phyloP scores from a whole-genome alignment of 2,329 filamentous ascomycete species.

The Sporothrix curviconia region DNA sequence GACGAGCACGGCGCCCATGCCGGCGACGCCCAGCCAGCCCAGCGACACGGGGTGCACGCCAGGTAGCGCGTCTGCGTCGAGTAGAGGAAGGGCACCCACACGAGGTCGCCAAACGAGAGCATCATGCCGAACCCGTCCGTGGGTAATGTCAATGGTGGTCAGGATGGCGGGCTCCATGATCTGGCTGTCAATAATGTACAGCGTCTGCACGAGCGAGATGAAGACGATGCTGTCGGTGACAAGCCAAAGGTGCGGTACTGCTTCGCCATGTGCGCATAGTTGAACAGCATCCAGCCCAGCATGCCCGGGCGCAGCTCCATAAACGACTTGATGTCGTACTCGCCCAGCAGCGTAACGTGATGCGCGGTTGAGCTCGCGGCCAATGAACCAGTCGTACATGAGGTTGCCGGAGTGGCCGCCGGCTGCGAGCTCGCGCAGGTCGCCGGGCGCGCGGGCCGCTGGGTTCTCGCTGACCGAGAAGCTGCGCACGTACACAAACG shows the following conservation, averaged over 20 bases:
- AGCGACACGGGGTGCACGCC: conserved; percentile 73
- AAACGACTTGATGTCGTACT: conserved; percentile 84
- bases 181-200: conserved; percentile 79
- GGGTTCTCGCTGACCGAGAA: conserved; percentile 63
- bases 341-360: conserved; percentile 70
- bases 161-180: conserved; percentile 85
- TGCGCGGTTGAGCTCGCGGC: conserved; percentile 84
- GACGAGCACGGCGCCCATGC: conserved; percentile 60
- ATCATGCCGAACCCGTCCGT: conserved; percentile 93
- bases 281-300: conserved; percentile 79
- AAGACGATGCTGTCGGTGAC: conserved; percentile 82
- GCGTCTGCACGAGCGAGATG: conserved; percentile 65
- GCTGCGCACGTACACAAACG: conserved; percentile 73
- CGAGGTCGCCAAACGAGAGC: conserved; percentile 85
- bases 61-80: conserved; percentile 79
- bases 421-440: conserved; percentile 71
- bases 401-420: conserved; percentile 79
- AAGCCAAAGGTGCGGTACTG: conserved; percentile 80
- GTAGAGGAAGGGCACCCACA: conserved; percentile 90
- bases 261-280: conserved; percentile 76
- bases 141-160: conserved; percentile 90
- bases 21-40: conserved; percentile 57
- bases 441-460: conserved; percentile 49
- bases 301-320: conserved; percentile 88
- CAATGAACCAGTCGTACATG: conserved; percentile 95